These are phyloP conservation scores for Vairimorpha necatrix DNA, from an alignment of 371 early-diverging fungal species.

Conservation along the genomic window DNA sequence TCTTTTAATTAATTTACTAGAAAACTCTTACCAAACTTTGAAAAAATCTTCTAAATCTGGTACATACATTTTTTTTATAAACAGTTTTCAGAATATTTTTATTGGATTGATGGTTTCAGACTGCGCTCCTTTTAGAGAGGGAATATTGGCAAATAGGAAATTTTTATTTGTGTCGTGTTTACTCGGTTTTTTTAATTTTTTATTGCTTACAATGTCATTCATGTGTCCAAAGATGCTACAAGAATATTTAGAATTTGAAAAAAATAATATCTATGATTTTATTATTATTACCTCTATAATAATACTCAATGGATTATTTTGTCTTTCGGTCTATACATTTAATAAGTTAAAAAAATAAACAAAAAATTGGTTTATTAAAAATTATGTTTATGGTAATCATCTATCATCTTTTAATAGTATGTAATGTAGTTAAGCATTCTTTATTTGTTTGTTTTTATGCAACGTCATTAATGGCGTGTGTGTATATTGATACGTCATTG, in stretches of 20 bases:
- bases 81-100: conserved; percentile 1
- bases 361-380: no score
- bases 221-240: not conserved
- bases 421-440: no score
- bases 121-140: conserved; percentile 12
- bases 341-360: no score
- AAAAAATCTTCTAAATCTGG: not conserved
- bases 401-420: no score
- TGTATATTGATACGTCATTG: no score
- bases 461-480: no score
- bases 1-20: not conserved
- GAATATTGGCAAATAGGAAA: not conserved
- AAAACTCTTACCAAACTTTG: not conserved
- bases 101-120: conserved; percentile 10
- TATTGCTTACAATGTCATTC: not conserved
- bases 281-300: not conserved
- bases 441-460: no score
- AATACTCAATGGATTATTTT: not conserved
- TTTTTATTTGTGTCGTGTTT: not conserved
- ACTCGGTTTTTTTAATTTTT: not conserved
- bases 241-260: not conserved
- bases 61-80: conserved; percentile 23
- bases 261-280: not conserved
- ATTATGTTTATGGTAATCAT: no score
- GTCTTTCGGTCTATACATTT: no score